A percentile compares a stretch with the other conserved stretches of the same genome.
Evolutionary conservation across 164 flowering plant genomes (phyloP).

Genomic region (Stephania yunnanensis): DNA sequence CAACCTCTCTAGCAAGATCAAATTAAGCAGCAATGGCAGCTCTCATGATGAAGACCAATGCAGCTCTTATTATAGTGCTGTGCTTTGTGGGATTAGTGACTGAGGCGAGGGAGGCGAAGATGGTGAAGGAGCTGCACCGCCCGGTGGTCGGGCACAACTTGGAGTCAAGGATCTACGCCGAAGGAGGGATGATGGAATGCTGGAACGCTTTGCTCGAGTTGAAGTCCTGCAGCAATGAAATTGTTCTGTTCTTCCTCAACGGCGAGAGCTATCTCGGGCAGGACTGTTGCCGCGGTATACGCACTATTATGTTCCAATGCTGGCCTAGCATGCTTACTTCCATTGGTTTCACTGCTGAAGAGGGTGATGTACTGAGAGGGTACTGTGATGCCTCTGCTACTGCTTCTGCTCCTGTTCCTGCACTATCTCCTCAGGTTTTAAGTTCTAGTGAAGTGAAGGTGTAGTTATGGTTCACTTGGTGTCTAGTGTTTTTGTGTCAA

Average conservation of each 20-base stretch:
- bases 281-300: neutral
- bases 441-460: neutral
- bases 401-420: neutral
- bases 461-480: neutral
- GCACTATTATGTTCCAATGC: neutral
- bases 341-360: conserved; percentile 1
- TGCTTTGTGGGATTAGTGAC: neutral
- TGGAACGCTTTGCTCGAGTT: neutral
- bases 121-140: neutral
- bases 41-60: neutral
- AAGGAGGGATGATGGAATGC: conserved; percentile 1
- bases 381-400: neutral
- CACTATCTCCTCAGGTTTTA: neutral
- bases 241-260: neutral
- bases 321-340: conserved; percentile 2
- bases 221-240: neutral
- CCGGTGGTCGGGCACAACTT: neutral
- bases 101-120: neutral
- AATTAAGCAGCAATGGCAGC: neutral
- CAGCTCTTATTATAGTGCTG: neutral
- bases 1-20: neutral
- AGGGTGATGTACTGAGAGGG: neutral
- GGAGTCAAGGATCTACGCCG: neutral
- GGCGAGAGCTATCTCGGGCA: neutral
- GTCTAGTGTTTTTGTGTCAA: neutral